Evolutionary conservation across 2,329 filamentous ascomycete species (phyloP).

Genomic region (Diplodia seriata): DNA sequence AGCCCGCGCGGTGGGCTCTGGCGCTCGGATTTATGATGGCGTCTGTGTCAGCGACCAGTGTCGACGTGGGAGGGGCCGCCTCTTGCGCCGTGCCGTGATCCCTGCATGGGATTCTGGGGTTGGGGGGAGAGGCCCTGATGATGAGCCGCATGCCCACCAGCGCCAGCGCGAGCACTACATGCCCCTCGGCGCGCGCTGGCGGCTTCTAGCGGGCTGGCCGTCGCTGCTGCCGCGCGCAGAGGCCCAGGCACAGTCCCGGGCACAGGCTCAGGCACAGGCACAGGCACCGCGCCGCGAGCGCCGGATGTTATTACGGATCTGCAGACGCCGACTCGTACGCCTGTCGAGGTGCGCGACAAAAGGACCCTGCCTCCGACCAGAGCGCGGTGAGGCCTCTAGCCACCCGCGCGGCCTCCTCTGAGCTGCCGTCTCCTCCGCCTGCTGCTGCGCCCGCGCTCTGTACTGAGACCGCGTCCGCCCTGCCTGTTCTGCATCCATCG

Average conservation of each 20-base stretch:
- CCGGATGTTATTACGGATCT: slow-evolving; percentile 15
- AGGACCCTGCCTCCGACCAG: slow-evolving; percentile 29
- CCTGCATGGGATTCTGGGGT: slow-evolving; percentile 24
- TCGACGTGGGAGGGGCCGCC: background rate
- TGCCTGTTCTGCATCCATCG: slow-evolving; percentile 19
- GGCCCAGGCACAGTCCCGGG: background rate
- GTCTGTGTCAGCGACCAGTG: slow-evolving; percentile 11
- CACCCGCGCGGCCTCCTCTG: background rate
- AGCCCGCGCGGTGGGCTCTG: slow-evolving; percentile 14
- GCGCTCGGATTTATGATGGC: slow-evolving; percentile 12
- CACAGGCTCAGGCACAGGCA: too few species aligned
- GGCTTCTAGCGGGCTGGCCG: background rate
- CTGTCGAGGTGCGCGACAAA: slow-evolving; percentile 16
- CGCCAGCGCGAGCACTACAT: background rate
- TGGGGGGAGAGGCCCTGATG: background rate
- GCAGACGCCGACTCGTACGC: slow-evolving; percentile 23
- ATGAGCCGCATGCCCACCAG: slow-evolving; percentile 11
- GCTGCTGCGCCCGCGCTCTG: background rate
- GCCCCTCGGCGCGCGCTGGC: slow-evolving; percentile 6
- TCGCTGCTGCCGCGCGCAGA: background rate
- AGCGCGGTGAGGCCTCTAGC: slow-evolving; percentile 8
- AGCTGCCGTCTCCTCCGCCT: background rate
- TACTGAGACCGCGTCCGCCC: background rate
- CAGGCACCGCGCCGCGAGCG: background rate
- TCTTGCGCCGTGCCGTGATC: slow-evolving; percentile 19